Base-by-base conservation (phyloP, 225 moss, liverwort and hornwort species). In the Rhytidiadelphus loreus region DNA sequence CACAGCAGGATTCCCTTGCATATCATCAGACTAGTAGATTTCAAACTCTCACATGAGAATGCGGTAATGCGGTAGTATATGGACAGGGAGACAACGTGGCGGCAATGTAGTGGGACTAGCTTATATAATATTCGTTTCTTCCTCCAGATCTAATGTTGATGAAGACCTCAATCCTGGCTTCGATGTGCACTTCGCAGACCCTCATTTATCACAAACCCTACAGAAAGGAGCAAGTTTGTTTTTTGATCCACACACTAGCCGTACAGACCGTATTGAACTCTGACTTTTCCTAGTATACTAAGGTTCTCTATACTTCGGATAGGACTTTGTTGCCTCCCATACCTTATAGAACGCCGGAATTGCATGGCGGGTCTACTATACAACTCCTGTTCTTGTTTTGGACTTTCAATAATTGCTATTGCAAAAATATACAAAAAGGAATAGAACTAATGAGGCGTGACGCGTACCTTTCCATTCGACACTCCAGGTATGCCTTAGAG, bases 391-490 rank as follows among this genome's bases (percentile, higher is more conserved):
- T 26, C 48, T 74, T 18, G 39, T 66, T 52, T 60, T 57, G 74
- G 24, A 56, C 50, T 58, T 46, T 43, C 24, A 16, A 74, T 71
- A 26, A n/a, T 56, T 39, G 16, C 48, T 35, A 61, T 11, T 72
- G 66, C 65, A 16, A 46, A 39, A 79, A 61, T 14, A 81, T 48
- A 41, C 35, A 64, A 71, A 56, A 92, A 41, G 4, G 21, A 53
- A 41, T 33, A 39, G 74, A 88, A 80, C 30, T 78, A 80, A 74
- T 28, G 35, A 80, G 60, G 78, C 33, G 26, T 69, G 50, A 59
- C 87, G 52, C 41, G 15, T 89, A 93, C 94, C 94, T 93, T 35
- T 97, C 97, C 98, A 99, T 99, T 50, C 97, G 97, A 90, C 98
- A 99, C 81, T 95, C 95, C 50, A 99, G 91, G 83, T 99, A 99